Base-by-base conservation (phyloP, 495 filamentous ascomycete species). In the Patellaria atrata region DNA sequence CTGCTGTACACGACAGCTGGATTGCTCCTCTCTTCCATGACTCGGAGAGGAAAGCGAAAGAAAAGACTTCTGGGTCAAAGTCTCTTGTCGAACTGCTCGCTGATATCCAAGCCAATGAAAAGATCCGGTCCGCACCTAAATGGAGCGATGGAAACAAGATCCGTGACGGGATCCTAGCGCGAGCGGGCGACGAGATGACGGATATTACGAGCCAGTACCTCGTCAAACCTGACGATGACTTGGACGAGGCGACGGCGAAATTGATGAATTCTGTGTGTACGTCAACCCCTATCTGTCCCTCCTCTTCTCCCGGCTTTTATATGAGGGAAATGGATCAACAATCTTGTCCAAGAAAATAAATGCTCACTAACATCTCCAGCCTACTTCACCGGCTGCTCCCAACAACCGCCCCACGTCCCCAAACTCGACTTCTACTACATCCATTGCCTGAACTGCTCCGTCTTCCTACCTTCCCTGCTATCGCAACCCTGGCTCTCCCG, bases 401-500 rank as follows among this genome's bases (percentile, higher is more conserved):
- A 79, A 42, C 57, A 70, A 23, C 72, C 71, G 1, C 60, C 63
- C 3, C 79, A 86, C 45, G 36, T 60, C 12, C 54, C 73, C 40
- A 82, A 75, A 47, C 63, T 83, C 43, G 86, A 93, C 43, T 94
- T 94, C 53, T 89, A 77, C 59, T 67, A 73, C 51, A 78, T 92
- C 58, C 77, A 82, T 50, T 63, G 58, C 49, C 45, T 76, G 41
- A 82, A 75, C 47, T 56, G 52, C 22, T 67, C 67, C 7, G 71
- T 79, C 20, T 80, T 81, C 61, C 69, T 72, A 51, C 58, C 65
- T 6, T 52, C 58, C 7, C 66, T 80, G 44, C 47, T 70, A 21
- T 27, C 22, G 38, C 54, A 51, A 22, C 10, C 35, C 29, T 66
- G 50, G 51, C 44, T 66, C 22, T 48, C 47, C 11, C 33, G 48